These are phyloP conservation scores for Colletotrichum truncatum DNA, from an alignment of 2,329 filamentous ascomycete genomes.

Conservation along the genomic window DNA sequence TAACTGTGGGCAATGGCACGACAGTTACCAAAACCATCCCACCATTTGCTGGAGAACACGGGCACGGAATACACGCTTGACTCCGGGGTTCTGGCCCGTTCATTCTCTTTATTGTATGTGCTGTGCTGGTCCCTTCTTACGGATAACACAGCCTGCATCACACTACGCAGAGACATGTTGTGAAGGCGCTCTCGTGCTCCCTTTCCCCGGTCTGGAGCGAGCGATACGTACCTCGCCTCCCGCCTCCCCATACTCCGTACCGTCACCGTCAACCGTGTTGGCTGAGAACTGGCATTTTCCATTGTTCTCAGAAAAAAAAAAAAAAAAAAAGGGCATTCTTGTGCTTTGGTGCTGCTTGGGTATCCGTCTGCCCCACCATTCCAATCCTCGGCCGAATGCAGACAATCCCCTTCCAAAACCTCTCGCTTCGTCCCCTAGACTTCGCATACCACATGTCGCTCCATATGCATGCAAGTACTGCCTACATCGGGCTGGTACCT, in stretches of 20 bases:
- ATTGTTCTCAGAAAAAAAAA: too few relatives aligned
- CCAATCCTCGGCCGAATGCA: conserved; percentile 24
- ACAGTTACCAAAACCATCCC: conserved; percentile 15
- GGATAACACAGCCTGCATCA: neutral
- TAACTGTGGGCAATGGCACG: conserved; percentile 22
- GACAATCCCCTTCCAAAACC: too few relatives aligned
- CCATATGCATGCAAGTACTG: conserved; percentile 14
- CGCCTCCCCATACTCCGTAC: too few relatives aligned
- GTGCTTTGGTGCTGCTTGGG: neutral
- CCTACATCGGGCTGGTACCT: conserved; percentile 17
- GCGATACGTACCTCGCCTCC: too few relatives aligned
- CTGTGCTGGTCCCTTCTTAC: neutral
- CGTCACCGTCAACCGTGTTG: too few relatives aligned
- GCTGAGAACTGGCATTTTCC: neutral
- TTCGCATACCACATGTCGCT: neutral
- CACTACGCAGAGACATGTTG: too few relatives aligned
- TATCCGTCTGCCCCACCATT: conserved; percentile 20
- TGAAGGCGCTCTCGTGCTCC: too few relatives aligned
- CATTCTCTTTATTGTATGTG: neutral
- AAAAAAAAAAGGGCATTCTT: too few relatives aligned
- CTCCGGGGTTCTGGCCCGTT: neutral
- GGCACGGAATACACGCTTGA: neutral
- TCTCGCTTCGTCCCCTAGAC: neutral
- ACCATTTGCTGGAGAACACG: neutral
- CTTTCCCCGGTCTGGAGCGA: too few relatives aligned